These are phyloP conservation scores for Persicaria maculosa DNA, from an alignment of 148 eudicot species.

Conservation along the genomic window DNA sequence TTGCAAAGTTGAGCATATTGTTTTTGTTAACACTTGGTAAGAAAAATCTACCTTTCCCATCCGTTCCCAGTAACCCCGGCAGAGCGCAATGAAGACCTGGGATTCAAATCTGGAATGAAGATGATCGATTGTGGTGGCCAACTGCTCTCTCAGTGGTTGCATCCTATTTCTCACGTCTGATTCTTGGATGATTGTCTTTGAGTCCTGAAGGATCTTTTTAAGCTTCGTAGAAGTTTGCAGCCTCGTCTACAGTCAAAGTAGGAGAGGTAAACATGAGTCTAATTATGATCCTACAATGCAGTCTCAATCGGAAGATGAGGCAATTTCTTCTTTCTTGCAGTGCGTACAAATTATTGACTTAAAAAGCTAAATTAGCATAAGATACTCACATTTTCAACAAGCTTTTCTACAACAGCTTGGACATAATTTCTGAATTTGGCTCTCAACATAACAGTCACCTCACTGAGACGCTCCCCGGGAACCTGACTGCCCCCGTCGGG, in stretches of 20 bases:
- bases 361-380: not conserved
- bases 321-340: not conserved
- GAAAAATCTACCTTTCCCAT: constrained; percentile 64
- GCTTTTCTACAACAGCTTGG: constrained; percentile 78
- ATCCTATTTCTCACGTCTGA: constrained; percentile 58
- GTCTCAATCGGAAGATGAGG: not conserved
- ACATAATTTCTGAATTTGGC: constrained; percentile 72
- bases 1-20: not conserved
- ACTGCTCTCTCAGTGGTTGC: constrained; percentile 67
- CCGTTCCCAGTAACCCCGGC: constrained; percentile 79
- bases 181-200: constrained; percentile 55
- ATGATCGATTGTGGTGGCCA: constrained; percentile 51
- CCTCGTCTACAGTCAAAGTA: constrained; percentile 39
- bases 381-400: constrained; percentile 68
- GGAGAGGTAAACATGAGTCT: not conserved
- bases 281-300: not conserved
- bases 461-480: constrained; percentile 84
- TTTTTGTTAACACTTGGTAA: not conserved
- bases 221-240: constrained; percentile 57
- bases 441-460: constrained; percentile 79
- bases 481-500: constrained; percentile 52
- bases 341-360: not conserved
- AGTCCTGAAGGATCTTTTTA: constrained; percentile 80
- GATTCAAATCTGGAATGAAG: constrained; percentile 50
- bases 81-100: constrained; percentile 58